These are phyloP conservation scores for Sporisorium iseilematis-ciliati DNA, from an alignment of 1,284 basidiomycete genomes.

Conservation along the genomic window DNA sequence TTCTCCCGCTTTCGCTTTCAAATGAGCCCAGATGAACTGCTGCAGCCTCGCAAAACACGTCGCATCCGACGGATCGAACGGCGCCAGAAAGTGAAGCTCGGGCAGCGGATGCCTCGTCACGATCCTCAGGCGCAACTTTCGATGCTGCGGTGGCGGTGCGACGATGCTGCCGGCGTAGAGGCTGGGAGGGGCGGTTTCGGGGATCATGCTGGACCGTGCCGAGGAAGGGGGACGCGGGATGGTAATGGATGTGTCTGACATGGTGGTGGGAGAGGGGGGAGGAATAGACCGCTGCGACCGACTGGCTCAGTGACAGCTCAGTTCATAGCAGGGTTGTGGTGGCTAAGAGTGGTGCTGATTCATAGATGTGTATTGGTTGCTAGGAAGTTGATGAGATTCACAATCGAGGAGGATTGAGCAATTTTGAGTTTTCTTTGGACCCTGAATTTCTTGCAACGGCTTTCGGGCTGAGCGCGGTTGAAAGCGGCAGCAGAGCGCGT, in stretches of 20 bases:
- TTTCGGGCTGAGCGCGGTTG: no score
- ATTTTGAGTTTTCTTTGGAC: no score
- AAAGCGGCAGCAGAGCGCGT: background rate
- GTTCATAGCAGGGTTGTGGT: no score
- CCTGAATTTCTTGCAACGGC: no score
- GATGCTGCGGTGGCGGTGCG: background rate
- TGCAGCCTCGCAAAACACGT: slow-evolving; percentile 25
- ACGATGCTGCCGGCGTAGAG: background rate
- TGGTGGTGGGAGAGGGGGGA: no score
- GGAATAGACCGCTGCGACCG: no score
- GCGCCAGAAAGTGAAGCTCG: slow-evolving; percentile 40
- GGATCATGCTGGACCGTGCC: slow-evolving; percentile 23
- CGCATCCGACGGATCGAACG: slow-evolving; percentile 20
- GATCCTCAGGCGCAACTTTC: slow-evolving; percentile 36
- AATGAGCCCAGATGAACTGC: slow-evolving; percentile 19
- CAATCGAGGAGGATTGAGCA: no score
- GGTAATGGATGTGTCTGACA: slow-evolving; percentile 27
- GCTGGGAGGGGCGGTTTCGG: slow-evolving; percentile 10
- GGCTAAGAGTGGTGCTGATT: no score
- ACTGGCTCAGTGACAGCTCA: no score
- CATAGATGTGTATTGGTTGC: no score
- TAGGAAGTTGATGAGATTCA: no score
- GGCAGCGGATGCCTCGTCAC: slow-evolving; percentile 39
- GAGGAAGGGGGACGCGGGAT: slow-evolving; percentile 19
- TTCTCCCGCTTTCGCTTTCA: background rate